Evolutionary conservation across 2,329 filamentous ascomycete genomes (phyloP), one percentile per base, ranked within the genome.

Genomic region (Ceratocystis huliohia): DNA sequence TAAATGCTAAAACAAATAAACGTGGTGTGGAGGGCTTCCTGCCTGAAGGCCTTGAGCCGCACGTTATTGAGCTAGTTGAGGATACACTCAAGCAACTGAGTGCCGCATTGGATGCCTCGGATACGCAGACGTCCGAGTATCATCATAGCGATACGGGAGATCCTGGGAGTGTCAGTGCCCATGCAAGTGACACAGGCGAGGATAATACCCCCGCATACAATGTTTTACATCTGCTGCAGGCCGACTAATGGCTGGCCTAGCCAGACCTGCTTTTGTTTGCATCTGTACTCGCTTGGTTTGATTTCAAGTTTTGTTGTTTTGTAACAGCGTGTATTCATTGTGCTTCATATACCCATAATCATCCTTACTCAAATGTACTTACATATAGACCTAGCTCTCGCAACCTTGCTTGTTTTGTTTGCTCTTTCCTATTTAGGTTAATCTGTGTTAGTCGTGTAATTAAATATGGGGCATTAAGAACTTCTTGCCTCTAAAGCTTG

Each of bases 21-120:
- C 56, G 64, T 5, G 64, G 64, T n/a, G 57, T 50, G 10, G 64
- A 65, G n/a, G 71, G 73, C 37, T 75, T 76, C 45, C 72, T 73
- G 68, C 80, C 75, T 68, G 76, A 76, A 56, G 71, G 79, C 3
- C 74, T 84, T 63, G 82, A 84, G 69, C 81, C 82, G 0, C 80
- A 78, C 0, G 75, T 83, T 67, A 78, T 76, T 69, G 81, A 79
- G 70, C 77, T 76, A 28, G 80, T 82, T 53, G 76, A 78, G 64
- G 79, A 78, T 68, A 76, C 78, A 2, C 71, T 82, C 13, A 74
- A 75, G 37, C 76, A 76, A 65, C 71, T 74, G 53, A 17, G 13
- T 4, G 15, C 13, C 25, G 7, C 53, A 8, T 7, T n/a, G 13
- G 25, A 59, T 10, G 33, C 15, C 53, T 59, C 53, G 5, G 53